A percentile compares a stretch with the other conserved stretches of the same genome.
phyloP scores from a whole-genome alignment of 2,329 filamentous ascomycete genomes.

The Fusarium sp. region DNA sequence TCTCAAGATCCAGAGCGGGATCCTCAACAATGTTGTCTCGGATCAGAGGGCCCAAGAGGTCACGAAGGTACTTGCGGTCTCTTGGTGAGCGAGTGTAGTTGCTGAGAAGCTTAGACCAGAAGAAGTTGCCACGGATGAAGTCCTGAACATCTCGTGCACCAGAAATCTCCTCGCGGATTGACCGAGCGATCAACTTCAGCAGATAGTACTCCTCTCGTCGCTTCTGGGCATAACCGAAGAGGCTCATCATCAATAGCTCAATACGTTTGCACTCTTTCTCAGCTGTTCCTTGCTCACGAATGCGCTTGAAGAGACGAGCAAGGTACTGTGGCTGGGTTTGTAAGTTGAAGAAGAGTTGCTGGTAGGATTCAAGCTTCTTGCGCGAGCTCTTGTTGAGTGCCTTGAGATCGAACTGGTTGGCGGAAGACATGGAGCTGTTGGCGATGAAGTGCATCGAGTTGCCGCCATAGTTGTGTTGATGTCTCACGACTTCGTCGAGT shows the following conservation, averaged over 20 bases:
- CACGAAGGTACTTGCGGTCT: constrained; percentile 91
- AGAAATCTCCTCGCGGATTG: constrained; percentile 88
- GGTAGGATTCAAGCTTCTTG: constrained; percentile 95
- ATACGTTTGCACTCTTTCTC: constrained; percentile 95
- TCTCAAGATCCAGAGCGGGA: constrained; percentile 90
- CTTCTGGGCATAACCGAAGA: constrained; percentile 98
- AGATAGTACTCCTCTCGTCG: constrained; percentile 96
- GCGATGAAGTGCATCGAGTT: constrained; percentile 86
- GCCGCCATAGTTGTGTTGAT: constrained; percentile 95
- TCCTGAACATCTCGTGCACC: constrained; percentile 80
- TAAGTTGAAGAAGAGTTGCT: constrained; percentile 96
- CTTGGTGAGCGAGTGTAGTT: constrained; percentile 92
- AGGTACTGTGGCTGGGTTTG: constrained; percentile 98
- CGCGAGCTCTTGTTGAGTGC: constrained; percentile 96
- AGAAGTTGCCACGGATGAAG: constrained; percentile 89
- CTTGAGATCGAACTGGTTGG: constrained; percentile 95
- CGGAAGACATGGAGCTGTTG: constrained; percentile 88
- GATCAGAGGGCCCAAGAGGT: constrained; percentile 85
- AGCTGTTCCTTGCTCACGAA: constrained; percentile 84
- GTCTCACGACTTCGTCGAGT: constrained; percentile 94
- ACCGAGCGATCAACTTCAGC: constrained; percentile 85
- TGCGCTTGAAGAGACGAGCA: constrained; percentile 84
- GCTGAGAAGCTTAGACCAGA: constrained; percentile 88
- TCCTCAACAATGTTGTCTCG: constrained; percentile 95
- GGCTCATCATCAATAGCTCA: constrained; percentile 93